Base-by-base conservation (phyloP, 2,329 filamentous ascomycete genomes). In the Trichoderma atrobrunneum region DNA sequence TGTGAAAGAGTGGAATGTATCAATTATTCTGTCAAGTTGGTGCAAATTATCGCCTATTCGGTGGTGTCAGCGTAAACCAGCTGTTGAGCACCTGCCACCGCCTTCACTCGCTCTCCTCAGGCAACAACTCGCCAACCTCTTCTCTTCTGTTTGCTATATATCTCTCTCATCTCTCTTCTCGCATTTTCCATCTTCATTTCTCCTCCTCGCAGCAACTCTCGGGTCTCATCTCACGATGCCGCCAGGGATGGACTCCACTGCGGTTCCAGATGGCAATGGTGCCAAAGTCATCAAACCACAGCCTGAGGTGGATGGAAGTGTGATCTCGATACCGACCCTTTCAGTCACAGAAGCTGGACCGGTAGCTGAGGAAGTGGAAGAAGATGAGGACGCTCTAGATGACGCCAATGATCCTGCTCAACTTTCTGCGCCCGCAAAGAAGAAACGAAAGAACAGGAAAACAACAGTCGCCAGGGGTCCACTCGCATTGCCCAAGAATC, bases 401-500 rank as follows among this genome's bases (percentile, higher is more conserved):
- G 14, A 10, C 8, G 1, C 57, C 30, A 18, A 1, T 24, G 21
- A 36, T 39, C 4, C 30, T n/a, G 21, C 32, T 16, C 57, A 36
- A 1, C 26, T 5, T 7, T n/a, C 60, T 1, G 34, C 57, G 3
- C 16, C 8, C 48, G n/a, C 21, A 70, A 75, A 75, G 74, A 74
- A 74, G 18, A 76, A 75, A 59, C 74, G 54, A 18, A 78, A 43
- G 28, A 61, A 70, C 5, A 75, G 65, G 5, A 79, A 43, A n/a
- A 1, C 74, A 56, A 72, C 75, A 1, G 61, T 73, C 3, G 48
- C 73, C 8, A 80, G 83, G 24, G 84, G 84, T 2, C 81, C 82
- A 24, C 84, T 82, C 0, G 82, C 81, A n/a, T 77, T 82, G 62
- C 79, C 81, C 63, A 85, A 83, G 75, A 82, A 81, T 57, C 80